Base-by-base conservation (phyloP, 441 rosid genomes). In the Adansonia gregorii region DNA sequence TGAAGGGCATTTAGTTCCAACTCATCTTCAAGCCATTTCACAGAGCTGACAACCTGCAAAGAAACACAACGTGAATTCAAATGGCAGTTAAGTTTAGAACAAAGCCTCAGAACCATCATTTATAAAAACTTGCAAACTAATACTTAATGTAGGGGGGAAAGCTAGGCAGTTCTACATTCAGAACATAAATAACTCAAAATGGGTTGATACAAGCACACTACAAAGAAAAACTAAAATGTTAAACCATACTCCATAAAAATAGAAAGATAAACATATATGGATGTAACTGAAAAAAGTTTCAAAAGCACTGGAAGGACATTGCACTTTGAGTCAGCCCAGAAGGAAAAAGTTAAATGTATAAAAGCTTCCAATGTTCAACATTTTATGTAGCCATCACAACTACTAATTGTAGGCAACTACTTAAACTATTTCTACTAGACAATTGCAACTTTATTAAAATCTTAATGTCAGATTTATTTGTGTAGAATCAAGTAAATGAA, bases 1-100 rank as follows among this genome's bases (percentile, higher is more conserved):
- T 93, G 98, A 78, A 94, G 97, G 65, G 98, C 98, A 76, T 93
- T 94, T 61, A 97, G 93, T 85, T 97, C 99, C 85, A 97, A 79
- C 87, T 97, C 98, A 85, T 97, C 99, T 90, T 93, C 99, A 78
- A 97, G 98, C 99, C 99, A 97, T 84, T 97, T 97, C 61, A 97
- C 97, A 22, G 98, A 93, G 87, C 98, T 94, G 79, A 94, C 98
- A 77, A 97, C 98, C 99, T 97, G 81, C 61, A 77, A 76, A 67
- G 73, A 61, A 77, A 74, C 73, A 78, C 4, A 76, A 67, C 68
- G 52, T 75, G 78, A 76, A 52, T 59, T 73, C 61, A 67, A 54
- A 61, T 59, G 17, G 78, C 7, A 45, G 2, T 74, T 60, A 22
- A 60, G 45, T 46, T 59, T 60, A 48, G 43, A n/a, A n/a, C n/a